phyloP scores from a whole-genome alignment of 371 early-diverging fungal species.

The Mortierella sp. region DNA sequence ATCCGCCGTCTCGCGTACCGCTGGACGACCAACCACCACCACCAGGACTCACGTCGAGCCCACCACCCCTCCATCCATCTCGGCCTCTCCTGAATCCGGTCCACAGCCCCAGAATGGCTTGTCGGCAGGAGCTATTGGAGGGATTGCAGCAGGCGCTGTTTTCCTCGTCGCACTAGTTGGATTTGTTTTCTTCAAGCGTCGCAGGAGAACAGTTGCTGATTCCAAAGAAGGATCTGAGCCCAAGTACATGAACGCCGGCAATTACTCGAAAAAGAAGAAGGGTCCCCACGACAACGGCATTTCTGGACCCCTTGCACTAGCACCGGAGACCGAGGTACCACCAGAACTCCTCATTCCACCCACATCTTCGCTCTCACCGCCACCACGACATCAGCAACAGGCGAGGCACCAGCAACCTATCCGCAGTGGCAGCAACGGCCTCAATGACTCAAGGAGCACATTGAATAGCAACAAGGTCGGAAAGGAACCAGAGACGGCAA shows the following conservation, averaged over 20 bases:
- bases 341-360: neutral
- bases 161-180: constrained; percentile 55
- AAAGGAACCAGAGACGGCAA: too few species aligned
- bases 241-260: constrained; percentile 32
- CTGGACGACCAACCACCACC: neutral
- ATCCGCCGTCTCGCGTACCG: neutral
- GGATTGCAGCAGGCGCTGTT: constrained; percentile 57
- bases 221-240: constrained; percentile 23
- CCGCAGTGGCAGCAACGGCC: too few species aligned
- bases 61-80: constrained; percentile 7
- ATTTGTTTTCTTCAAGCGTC: constrained; percentile 55
- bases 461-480: too few species aligned
- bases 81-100: constrained; percentile 15
- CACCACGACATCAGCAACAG: constrained; percentile 5
- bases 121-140: constrained; percentile 62
- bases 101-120: constrained; percentile 25
- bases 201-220: constrained; percentile 24
- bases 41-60: neutral
- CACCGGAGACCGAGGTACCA: constrained; percentile 4
- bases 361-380: neutral
- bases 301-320: constrained; percentile 36
- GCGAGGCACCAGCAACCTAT: too few species aligned
- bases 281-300: constrained; percentile 12
- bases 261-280: constrained; percentile 22
- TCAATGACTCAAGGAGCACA: too few species aligned